Percentiles rank a stretch among this genome's conserved stretches.
Conservation (phyloP, 768 basidiomycete genomes). For the Boletus bicolor region DNA sequence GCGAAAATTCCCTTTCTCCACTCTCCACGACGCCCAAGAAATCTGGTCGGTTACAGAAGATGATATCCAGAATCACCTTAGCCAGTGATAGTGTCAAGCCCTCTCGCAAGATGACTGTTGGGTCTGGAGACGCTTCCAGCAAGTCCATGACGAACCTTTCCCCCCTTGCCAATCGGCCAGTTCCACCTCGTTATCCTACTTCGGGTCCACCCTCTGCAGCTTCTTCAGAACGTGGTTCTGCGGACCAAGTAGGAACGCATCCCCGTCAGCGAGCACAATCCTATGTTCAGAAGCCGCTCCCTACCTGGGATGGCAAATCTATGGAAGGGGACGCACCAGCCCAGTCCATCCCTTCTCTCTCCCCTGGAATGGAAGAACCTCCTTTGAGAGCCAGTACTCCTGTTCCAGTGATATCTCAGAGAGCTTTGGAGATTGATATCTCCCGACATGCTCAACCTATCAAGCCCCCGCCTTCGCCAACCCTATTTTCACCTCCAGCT, state of each 20-base stretch:
- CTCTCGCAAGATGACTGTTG: constrained; percentile 34
- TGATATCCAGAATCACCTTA: constrained; percentile 76
- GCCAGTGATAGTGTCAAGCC: constrained; percentile 33
- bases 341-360: constrained; percentile 5
- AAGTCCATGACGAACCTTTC: constrained; percentile 41
- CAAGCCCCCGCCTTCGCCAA: constrained; percentile 2
- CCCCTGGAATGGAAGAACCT: constrained; percentile 5
- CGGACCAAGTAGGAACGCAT: constrained; percentile 14
- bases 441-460: constrained; percentile 2
- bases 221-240: constrained; percentile 33
- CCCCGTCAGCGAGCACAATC: constrained; percentile 31
- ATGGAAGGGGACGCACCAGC: constrained; percentile 6
- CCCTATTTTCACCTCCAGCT: constrained; percentile 1
- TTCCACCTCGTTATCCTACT: constrained; percentile 55
- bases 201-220: constrained; percentile 46
- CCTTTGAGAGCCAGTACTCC: neutral
- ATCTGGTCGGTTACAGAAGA: constrained; percentile 67
- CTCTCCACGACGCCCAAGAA: constrained; percentile 36
- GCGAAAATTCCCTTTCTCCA: constrained; percentile 43
- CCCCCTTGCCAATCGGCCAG: constrained; percentile 54
- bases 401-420: constrained; percentile 6
- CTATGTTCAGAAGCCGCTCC: constrained; percentile 18
- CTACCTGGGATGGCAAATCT: constrained; percentile 19
- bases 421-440: constrained; percentile 3
- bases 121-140: constrained; percentile 22